phyloP scores from a whole-genome alignment of 2,329 filamentous ascomycete genomes.

The Didymella sp. region DNA sequence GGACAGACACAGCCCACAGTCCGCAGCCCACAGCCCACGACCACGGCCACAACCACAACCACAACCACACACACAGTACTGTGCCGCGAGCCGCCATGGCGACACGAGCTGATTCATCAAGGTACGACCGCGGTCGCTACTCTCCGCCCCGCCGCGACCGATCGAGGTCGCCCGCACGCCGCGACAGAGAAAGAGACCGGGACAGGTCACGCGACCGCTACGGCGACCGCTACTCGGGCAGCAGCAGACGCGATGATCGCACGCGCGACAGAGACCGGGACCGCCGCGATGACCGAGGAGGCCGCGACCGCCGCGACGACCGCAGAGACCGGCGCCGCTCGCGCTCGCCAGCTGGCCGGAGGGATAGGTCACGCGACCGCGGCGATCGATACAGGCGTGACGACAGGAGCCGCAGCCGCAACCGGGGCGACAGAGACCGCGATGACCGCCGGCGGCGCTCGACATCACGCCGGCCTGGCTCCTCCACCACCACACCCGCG shows the following conservation, averaged over 20 bases:
- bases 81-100: conserved; percentile 43
- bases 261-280: conserved; percentile 57
- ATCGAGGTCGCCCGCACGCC: conserved; percentile 59
- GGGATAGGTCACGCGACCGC: conserved; percentile 55
- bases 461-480: conserved; percentile 56
- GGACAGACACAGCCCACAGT: too few species aligned
- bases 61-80: conserved; percentile 33
- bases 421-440: conserved; percentile 15
- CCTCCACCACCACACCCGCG: conserved; percentile 60
- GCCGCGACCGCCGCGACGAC: conserved; percentile 1
- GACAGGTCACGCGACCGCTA: conserved; percentile 28
- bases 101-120: conserved; percentile 76
- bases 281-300: conserved; percentile 39
- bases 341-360: conserved; percentile 63
- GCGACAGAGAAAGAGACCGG: conserved; percentile 23
- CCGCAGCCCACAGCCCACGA: neutral
- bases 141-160: conserved; percentile 49
- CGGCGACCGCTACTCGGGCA: conserved; percentile 57
- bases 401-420: conserved; percentile 50
- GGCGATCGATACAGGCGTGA: conserved; percentile 44
- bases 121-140: conserved; percentile 57
- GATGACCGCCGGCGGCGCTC: conserved; percentile 58
- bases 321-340: conserved; percentile 52
- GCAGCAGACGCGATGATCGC: conserved; percentile 53
- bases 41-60: too few species aligned